These are phyloP conservation scores for Geotrichum macrosporum DNA, from an alignment of 1,139 yeast genomes.

Conservation along the genomic window DNA sequence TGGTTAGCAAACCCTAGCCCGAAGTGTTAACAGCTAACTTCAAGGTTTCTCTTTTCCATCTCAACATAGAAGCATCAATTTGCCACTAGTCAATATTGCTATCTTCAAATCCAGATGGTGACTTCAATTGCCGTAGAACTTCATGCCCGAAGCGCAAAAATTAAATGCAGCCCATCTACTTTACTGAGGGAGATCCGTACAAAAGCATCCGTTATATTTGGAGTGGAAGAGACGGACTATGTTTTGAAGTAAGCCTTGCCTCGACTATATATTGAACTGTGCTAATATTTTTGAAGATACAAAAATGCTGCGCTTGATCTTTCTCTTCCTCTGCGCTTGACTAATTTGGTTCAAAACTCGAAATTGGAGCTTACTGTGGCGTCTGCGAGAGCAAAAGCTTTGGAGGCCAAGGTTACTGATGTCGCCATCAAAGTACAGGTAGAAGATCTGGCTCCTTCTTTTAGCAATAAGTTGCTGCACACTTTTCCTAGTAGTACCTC, in stretches of 20 bases:
- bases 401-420: slow-evolving; percentile 12
- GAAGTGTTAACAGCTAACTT: not conserved
- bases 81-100: slow-evolving; percentile 1
- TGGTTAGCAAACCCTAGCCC: not conserved
- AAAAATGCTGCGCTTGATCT: slow-evolving; percentile 25
- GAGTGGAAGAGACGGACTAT: slow-evolving; percentile 27
- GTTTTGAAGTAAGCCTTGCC: slow-evolving; percentile 27
- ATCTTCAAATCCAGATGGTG: slow-evolving; percentile 17
- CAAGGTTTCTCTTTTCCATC: not conserved
- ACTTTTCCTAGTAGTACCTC: slow-evolving; percentile 28
- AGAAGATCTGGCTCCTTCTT: slow-evolving; percentile 29
- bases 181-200: slow-evolving; percentile 30
- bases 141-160: slow-evolving; percentile 27
- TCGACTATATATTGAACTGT: not conserved
- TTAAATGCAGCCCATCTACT: slow-evolving; percentile 31
- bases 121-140: slow-evolving; percentile 23
- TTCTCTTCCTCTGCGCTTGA: slow-evolving; percentile 31
- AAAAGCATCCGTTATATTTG: slow-evolving; percentile 29
- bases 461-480: slow-evolving; percentile 26
- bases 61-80: not conserved
- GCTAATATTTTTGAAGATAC: slow-evolving; percentile 13
- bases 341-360: slow-evolving; percentile 32
- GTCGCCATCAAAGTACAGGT: slow-evolving; percentile 30
- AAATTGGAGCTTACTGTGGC: slow-evolving; percentile 30
- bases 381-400: slow-evolving; percentile 18